Evolutionary conservation across 1,139 yeast species (phyloP).

Genomic region (Zygoascus hellenicus): DNA sequence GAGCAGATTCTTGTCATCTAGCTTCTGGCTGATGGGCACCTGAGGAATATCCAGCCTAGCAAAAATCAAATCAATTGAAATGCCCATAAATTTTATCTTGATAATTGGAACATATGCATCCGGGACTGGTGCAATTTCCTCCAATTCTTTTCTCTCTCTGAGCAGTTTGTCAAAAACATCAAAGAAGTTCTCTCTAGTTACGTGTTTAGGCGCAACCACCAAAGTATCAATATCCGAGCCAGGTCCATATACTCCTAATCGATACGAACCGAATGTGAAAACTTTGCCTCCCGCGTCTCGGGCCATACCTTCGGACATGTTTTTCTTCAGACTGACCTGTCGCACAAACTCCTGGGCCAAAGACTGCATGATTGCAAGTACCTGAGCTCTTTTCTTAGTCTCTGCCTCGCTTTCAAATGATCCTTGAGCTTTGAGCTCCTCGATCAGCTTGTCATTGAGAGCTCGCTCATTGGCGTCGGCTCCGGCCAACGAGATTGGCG

Average conservation of each 20-base stretch:
- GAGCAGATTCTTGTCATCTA: slow-evolving; percentile 78
- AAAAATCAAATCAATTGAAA: slow-evolving; percentile 82
- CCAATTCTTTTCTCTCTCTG: slow-evolving; percentile 67
- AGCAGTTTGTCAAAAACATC: slow-evolving; percentile 65
- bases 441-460: slow-evolving; percentile 68
- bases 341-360: slow-evolving; percentile 77
- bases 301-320: slow-evolving; percentile 98
- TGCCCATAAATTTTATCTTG: slow-evolving; percentile 79
- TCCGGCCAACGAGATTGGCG: slow-evolving; percentile 77
- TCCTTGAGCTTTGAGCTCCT: slow-evolving; percentile 74
- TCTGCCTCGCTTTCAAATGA: slow-evolving; percentile 85
- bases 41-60: slow-evolving; percentile 79
- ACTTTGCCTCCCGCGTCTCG: slow-evolving; percentile 95
- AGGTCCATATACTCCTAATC: slow-evolving; percentile 95
- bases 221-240: slow-evolving; percentile 97
- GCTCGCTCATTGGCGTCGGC: slow-evolving; percentile 76
- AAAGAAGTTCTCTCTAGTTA: slow-evolving; percentile 84
- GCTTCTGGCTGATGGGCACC: slow-evolving; percentile 65
- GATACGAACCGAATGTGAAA: slow-evolving; percentile 89
- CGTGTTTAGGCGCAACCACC: slow-evolving; percentile 94
- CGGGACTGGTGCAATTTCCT: slow-evolving; percentile 87
- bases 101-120: slow-evolving; percentile 97
- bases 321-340: slow-evolving; percentile 67
- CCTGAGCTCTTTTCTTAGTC: slow-evolving; percentile 70
- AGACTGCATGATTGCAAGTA: slow-evolving; percentile 61